A percentile compares a stretch with the other conserved stretches of the same genome.
These are phyloP conservation scores for Musa itinerans DNA, from an alignment of 176 grass and related monocot genomes.

Conservation along the genomic window DNA sequence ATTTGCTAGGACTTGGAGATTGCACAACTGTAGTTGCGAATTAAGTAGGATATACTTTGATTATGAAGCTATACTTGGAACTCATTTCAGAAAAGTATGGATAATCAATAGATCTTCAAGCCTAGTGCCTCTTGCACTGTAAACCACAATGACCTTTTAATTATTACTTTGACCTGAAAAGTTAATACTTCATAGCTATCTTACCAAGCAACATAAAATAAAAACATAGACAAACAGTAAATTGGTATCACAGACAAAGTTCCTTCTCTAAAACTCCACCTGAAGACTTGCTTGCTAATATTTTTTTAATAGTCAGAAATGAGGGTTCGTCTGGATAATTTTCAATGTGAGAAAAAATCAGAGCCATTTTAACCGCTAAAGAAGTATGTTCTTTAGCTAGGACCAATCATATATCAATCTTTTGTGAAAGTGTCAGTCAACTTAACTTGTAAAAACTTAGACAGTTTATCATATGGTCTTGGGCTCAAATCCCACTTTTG, in stretches of 20 bases:
- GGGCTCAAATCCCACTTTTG: too few species aligned
- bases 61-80: too few species aligned
- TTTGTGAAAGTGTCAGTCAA: too few species aligned
- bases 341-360: slow-evolving; percentile 89
- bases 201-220: not conserved
- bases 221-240: not conserved
- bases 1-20: too few species aligned
- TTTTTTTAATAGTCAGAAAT: slow-evolving; percentile 71
- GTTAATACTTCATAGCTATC: not conserved
- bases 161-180: not conserved
- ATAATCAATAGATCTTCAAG: slow-evolving; percentile 44
- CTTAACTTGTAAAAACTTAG: too few species aligned
- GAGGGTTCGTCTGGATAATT: slow-evolving; percentile 92
- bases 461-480: too few species aligned
- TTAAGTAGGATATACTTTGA: too few species aligned
- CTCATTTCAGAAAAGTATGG: too few species aligned
- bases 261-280: not conserved
- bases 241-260: not conserved
- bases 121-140: slow-evolving; percentile 76
- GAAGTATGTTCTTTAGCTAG: not conserved
- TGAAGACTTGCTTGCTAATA: slow-evolving; percentile 6
- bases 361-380: slow-evolving; percentile 81
- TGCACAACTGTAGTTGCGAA: too few species aligned
- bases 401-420: not conserved
- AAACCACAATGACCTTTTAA: slow-evolving; percentile 21